Conservation (phyloP, 108 stramenopile species). For the Parietichytrium sp. region DNA sequence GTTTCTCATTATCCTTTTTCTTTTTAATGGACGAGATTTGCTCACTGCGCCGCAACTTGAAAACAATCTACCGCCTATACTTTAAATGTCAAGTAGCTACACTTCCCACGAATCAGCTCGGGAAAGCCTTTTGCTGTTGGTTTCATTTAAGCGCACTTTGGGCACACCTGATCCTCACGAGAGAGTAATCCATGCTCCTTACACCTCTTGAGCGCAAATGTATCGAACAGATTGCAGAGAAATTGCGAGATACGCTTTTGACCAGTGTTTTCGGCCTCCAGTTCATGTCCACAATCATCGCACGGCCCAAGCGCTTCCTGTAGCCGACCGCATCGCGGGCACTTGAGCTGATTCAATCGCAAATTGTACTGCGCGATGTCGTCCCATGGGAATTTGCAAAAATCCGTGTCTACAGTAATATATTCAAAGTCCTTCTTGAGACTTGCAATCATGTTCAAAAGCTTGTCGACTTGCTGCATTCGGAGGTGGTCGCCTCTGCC, state of each 20-base stretch:
- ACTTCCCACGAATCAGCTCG: no score
- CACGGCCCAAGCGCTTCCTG: neutral
- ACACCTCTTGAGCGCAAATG: no score
- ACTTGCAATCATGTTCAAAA: neutral
- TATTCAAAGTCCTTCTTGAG: slow-evolving; percentile 12
- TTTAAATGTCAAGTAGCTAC: no score
- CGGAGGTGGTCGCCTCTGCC: neutral
- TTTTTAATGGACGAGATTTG: no score
- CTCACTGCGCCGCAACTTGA: no score
- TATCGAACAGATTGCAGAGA: no score
- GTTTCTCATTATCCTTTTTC: no score
- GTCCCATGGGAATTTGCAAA: slow-evolving; percentile 4
- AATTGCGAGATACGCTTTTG: neutral
- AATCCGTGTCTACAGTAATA: neutral
- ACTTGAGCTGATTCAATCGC: slow-evolving; percentile 6
- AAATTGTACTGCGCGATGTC: neutral
- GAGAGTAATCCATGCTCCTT: no score
- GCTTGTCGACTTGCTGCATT: neutral
- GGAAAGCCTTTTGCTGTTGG: no score
- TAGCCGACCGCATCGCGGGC: neutral
- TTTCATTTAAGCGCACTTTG: no score
- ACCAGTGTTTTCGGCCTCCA: neutral
- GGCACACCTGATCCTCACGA: no score
- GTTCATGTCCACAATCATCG: neutral
- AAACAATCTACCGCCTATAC: no score